Conservation (phyloP, 306 rosid genomes). For the Inga oerstediana region DNA sequence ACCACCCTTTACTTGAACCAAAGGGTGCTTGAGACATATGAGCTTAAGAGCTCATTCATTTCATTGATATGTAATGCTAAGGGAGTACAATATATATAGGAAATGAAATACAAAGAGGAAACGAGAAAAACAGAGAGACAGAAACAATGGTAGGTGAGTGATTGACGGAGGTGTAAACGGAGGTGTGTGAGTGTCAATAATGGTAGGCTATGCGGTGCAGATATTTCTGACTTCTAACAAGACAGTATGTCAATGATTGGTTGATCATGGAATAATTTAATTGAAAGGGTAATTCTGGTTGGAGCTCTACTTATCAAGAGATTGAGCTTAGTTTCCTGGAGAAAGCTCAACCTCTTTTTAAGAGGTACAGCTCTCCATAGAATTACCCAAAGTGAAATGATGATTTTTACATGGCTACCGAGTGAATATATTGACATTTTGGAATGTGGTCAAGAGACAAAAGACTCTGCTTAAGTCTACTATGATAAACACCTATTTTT, state of each 20-base stretch:
- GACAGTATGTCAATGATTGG: constrained; percentile 7
- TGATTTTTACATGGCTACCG: constrained; percentile 17
- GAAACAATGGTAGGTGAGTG: too few relatives aligned
- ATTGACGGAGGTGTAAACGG: too few relatives aligned
- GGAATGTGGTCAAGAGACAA: constrained; percentile 7
- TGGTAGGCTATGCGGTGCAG: too few relatives aligned
- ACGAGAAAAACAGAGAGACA: too few relatives aligned
- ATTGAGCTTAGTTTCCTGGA: background rate
- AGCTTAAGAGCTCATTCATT: too few relatives aligned
- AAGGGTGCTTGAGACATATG: background rate
- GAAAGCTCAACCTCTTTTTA: background rate
- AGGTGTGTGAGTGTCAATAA: too few relatives aligned
- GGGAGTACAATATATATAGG: too few relatives aligned
- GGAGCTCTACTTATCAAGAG: background rate
- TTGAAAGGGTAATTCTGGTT: background rate
- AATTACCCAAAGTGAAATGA: background rate
- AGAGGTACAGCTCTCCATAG: background rate
- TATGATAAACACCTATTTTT: background rate
- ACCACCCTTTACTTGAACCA: background rate
- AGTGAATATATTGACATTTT: constrained; percentile 6
- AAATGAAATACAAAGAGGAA: too few relatives aligned
- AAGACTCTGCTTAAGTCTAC: background rate
- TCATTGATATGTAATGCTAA: too few relatives aligned
- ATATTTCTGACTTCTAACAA: too few relatives aligned
- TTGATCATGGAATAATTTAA: background rate